A percentile compares a stretch with the other conserved stretches of the same genome.
Conservation (phyloP, 495 filamentous ascomycete species). For the Parachaetomium inaequale region DNA sequence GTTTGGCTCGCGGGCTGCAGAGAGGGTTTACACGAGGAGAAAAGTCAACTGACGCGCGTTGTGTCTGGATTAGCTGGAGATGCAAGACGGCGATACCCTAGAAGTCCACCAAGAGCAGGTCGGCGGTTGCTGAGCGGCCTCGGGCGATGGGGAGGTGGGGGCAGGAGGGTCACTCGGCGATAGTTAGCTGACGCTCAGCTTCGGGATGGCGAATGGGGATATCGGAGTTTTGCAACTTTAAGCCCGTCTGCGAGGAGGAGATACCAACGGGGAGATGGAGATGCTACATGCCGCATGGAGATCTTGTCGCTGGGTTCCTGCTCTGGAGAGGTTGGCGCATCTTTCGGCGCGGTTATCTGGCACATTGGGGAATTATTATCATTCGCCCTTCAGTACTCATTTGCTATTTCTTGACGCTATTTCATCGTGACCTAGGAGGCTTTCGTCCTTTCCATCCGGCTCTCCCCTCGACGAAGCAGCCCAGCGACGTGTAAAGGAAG, state of each 20-base stretch:
- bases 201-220: conserved; percentile 4
- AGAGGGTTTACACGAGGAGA: background rate
- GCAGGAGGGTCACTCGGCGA: background rate
- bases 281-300: background rate
- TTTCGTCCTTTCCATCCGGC: background rate
- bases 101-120: conserved; percentile 99
- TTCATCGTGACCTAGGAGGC: background rate
- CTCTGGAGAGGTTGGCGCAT: conserved; percentile 5
- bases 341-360: conserved; percentile 9
- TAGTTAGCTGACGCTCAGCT: background rate
- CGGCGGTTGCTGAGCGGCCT: conserved; percentile 53
- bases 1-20: conserved; percentile 35
- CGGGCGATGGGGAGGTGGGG: background rate
- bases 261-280: background rate
- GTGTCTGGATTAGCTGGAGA: conserved; percentile 72
- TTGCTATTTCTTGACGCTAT: background rate
- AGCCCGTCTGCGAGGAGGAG: background rate
- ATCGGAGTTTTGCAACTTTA: background rate
- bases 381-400: background rate
- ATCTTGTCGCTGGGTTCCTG: conserved; percentile 5
- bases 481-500: too few relatives aligned
- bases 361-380: background rate
- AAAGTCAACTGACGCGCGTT: background rate
- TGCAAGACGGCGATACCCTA: conserved; percentile 93
- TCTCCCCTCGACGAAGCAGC: background rate